These are phyloP conservation scores for Cryphonectria radicalis DNA, from an alignment of 2,329 filamentous ascomycete species.

Conservation along the genomic window DNA sequence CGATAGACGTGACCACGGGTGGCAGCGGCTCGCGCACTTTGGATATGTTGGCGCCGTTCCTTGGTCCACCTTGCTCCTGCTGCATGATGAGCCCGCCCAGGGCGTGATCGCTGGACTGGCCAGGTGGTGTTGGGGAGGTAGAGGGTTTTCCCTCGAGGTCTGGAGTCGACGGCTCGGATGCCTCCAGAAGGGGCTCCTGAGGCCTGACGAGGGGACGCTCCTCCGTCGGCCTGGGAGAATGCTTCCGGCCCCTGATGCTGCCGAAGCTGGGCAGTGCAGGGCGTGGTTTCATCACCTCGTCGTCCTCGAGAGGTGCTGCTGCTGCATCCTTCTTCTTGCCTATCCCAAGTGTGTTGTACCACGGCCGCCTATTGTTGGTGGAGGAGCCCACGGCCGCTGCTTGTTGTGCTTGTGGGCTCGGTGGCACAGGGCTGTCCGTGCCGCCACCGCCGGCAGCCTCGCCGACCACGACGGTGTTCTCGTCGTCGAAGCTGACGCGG, in stretches of 20 bases:
- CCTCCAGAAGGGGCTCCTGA: constrained; percentile 41
- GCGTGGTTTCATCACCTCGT: constrained; percentile 73
- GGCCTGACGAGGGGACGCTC: constrained; percentile 65
- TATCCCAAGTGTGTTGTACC: constrained; percentile 56
- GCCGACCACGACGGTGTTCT: constrained; percentile 58
- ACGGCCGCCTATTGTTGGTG: constrained; percentile 47
- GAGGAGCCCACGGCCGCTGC: not conserved
- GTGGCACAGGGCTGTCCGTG: constrained; percentile 44
- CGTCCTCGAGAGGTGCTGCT: constrained; percentile 53
- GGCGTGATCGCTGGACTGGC: constrained; percentile 62
- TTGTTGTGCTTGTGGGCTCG: constrained; percentile 40
- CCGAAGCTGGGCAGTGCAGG: constrained; percentile 76
- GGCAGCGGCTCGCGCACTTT: constrained; percentile 68
- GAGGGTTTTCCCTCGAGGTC: constrained; percentile 2
- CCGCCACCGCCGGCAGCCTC: constrained; percentile 47
- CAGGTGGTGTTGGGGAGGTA: constrained; percentile 36
- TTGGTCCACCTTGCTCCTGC: constrained; percentile 44
- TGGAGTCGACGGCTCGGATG: constrained; percentile 34
- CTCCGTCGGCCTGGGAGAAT: constrained; percentile 55
- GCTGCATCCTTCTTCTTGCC: constrained; percentile 54
- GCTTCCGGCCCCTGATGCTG: constrained; percentile 69
- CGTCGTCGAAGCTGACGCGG: constrained; percentile 80
- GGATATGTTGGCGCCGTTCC: constrained; percentile 60
- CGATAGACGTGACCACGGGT: constrained; percentile 71
- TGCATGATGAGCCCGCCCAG: constrained; percentile 63